Evolutionary conservation across 345 rosid species (phyloP), one percentile per base, ranked within the genome.

Genomic region (Anastatica hierochuntica): DNA sequence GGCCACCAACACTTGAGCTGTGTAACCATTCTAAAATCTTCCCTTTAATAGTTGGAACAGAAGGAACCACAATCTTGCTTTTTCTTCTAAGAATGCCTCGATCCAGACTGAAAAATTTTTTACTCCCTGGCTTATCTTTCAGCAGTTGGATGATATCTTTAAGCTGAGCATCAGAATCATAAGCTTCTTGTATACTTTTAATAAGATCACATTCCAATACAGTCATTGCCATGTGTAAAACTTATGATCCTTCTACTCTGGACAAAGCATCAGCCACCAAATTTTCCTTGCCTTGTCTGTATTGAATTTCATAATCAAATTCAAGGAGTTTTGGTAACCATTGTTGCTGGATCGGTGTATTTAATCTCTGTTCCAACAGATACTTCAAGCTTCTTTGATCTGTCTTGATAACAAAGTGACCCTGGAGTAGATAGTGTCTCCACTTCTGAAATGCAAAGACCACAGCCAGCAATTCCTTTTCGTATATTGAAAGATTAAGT

Each of bases 1-100:
- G 36, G 0, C 51, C 36, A 0, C 51, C 13, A 2, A 6, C 1
- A 0, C 51, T 13, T 0, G 36, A 14, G 0, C 9, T 0, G 2
- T 47, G 51, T 0, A 27, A 2, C 51, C 51, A 47, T 1, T 14
- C 0, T 0, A 47, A 2, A 0, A 14, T 10, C 0, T 0, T 14
- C 0, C 3, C 0, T n/a, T n/a, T n/a, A n/a, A 4, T 0, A 14
- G 2, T 0, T 12, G 0, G 1, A 8, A 3, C 9, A 3, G 0
- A 0, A 0, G 49, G 50, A 4, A 45, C n/a, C 0, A 8, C 50
- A 0, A 45, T 14, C 2, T 45, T 45, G 1, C n/a, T 4, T 3
- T 45, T 45, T 1, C 19, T 24, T 0, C 50, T 0, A 0, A 24
- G 0, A 1, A 45, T 7, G 1, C 8, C 8, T 15, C 21, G 18